These are phyloP conservation scores for Scenedesmus sp. DNA, from an alignment of 163 green algal genomes.

Conservation along the genomic window DNA sequence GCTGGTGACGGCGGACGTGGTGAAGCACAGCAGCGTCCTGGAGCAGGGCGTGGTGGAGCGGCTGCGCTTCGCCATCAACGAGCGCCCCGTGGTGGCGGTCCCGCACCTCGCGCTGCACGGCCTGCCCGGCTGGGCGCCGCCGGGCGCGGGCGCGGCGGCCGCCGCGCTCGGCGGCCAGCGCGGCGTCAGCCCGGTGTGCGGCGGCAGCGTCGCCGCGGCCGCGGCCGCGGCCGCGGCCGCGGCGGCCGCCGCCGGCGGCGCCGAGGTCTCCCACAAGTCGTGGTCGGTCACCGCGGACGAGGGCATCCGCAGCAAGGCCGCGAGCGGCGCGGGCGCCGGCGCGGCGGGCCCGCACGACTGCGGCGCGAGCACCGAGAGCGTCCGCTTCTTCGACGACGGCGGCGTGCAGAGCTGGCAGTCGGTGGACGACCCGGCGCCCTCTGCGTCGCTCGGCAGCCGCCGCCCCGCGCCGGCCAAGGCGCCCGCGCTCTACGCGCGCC, in stretches of 20 bases:
- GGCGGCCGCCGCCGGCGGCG: neutral
- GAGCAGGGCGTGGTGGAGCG: slow-evolving; percentile 36
- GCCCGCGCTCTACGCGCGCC: too few species aligned
- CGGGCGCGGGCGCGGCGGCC: slow-evolving; percentile 6
- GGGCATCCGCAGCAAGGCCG: slow-evolving; percentile 26
- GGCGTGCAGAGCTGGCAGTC: slow-evolving; percentile 30
- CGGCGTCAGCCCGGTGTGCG: neutral
- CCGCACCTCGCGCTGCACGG: slow-evolving; percentile 26
- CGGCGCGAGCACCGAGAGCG: slow-evolving; percentile 24
- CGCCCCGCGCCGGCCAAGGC: neutral
- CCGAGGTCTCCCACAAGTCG: neutral
- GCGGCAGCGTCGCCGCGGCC: slow-evolving; percentile 12
- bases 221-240: neutral
- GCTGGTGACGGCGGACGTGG: slow-evolving; percentile 23
- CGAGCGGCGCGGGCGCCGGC: slow-evolving; percentile 6
- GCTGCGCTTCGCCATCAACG: slow-evolving; percentile 31
- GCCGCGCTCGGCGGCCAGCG: slow-evolving; percentile 2
- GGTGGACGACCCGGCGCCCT: slow-evolving; percentile 30
- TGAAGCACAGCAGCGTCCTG: slow-evolving; percentile 38
- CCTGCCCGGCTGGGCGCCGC: slow-evolving; percentile 17
- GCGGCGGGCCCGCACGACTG: slow-evolving; percentile 22
- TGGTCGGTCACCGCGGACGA: slow-evolving; percentile 18
- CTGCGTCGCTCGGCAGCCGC: slow-evolving; percentile 28
- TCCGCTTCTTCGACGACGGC: slow-evolving; percentile 26
- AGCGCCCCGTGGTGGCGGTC: slow-evolving; percentile 15